Conservation (phyloP, 305 asterid genomes). For the Salvia sclarea region DNA sequence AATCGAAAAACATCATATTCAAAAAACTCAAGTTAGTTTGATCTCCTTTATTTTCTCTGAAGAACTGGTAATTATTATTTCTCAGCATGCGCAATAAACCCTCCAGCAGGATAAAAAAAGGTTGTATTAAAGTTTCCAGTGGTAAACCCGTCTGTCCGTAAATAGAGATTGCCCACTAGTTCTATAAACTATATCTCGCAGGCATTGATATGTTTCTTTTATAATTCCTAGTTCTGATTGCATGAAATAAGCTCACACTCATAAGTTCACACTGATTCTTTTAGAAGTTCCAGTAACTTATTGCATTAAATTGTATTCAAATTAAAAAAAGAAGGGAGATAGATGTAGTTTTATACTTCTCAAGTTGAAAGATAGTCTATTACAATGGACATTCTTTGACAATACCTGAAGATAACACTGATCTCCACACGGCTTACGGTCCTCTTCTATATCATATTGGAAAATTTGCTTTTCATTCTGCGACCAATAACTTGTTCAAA, state of each 20-base stretch:
- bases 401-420: slow-evolving; percentile 88
- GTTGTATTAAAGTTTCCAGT: too few relatives aligned
- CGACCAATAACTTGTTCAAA: slow-evolving; percentile 33
- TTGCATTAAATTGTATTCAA: slow-evolving; percentile 6
- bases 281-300: slow-evolving; percentile 3
- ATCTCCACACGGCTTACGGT: slow-evolving; percentile 74
- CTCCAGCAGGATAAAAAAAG: too few relatives aligned
- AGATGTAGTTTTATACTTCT: slow-evolving; percentile 9
- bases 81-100: slow-evolving; percentile 3
- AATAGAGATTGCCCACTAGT: neutral
- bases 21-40: slow-evolving; percentile 16
- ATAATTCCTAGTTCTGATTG: slow-evolving; percentile 1
- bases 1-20: slow-evolving; percentile 1
- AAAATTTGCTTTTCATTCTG: slow-evolving; percentile 76
- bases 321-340: too few relatives aligned
- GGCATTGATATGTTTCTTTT: neutral
- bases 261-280: slow-evolving; percentile 1
- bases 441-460: slow-evolving; percentile 64
- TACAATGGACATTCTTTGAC: slow-evolving; percentile 24
- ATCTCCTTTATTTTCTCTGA: slow-evolving; percentile 1
- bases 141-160: too few relatives aligned
- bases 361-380: slow-evolving; percentile 1
- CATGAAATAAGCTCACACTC: too few relatives aligned
- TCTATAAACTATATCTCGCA: neutral
- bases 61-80: neutral